These are phyloP conservation scores for Hymenoscyphus repandus DNA, from an alignment of 2,329 filamentous ascomycete genomes.

Conservation along the genomic window DNA sequence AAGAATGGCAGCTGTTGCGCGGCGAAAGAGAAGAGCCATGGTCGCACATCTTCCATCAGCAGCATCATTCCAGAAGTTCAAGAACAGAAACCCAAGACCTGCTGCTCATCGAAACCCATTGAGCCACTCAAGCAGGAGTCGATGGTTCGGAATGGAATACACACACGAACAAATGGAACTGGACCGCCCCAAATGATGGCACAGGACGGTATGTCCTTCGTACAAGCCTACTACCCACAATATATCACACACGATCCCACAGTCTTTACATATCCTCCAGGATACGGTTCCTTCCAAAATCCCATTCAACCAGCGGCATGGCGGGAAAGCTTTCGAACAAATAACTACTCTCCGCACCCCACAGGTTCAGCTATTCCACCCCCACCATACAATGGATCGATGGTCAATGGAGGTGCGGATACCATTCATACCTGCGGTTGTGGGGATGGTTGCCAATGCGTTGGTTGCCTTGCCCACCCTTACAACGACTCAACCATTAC, in stretches of 20 bases:
- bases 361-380: slow-evolving; percentile 20
- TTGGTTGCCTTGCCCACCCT: slow-evolving; percentile 63
- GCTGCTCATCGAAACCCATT: slow-evolving; percentile 35
- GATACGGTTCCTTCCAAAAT: slow-evolving; percentile 50
- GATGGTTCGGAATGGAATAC: slow-evolving; percentile 9
- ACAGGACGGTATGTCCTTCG: slow-evolving; percentile 21
- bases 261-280: slow-evolving; percentile 48
- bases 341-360: slow-evolving; percentile 32
- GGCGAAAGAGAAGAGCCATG: slow-evolving; percentile 21
- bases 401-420: slow-evolving; percentile 31
- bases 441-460: slow-evolving; percentile 60
- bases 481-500: slow-evolving; percentile 59
- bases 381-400: slow-evolving; percentile 27
- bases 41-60: slow-evolving; percentile 20
- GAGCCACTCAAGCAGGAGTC: slow-evolving; percentile 17
- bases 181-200: slow-evolving; percentile 25
- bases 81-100: slow-evolving; percentile 26
- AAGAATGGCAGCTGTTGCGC: slow-evolving; percentile 14
- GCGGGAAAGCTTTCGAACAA: slow-evolving; percentile 41
- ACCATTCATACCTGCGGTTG: slow-evolving; percentile 51
- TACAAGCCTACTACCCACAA: slow-evolving; percentile 17
- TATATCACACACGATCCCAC: slow-evolving; percentile 35
- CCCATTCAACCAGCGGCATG: slow-evolving; percentile 51
- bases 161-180: slow-evolving; percentile 12
- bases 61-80: slow-evolving; percentile 19